phyloP scores from a whole-genome alignment of 768 basidiomycete species.

The Boletus subparvulus region DNA sequence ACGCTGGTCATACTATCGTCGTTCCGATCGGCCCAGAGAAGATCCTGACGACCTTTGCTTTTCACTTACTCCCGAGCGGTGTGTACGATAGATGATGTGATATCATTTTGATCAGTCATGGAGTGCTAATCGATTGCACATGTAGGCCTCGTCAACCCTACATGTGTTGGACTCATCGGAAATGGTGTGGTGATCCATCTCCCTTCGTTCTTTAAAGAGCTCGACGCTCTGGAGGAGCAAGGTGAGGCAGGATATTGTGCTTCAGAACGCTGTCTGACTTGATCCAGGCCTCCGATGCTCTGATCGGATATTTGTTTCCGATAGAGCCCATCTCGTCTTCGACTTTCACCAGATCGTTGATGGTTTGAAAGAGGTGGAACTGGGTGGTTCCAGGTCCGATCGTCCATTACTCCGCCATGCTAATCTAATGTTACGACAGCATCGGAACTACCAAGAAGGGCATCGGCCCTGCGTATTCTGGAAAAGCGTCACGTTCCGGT shows the following conservation, averaged over 20 bases:
- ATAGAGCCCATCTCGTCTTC: constrained; percentile 95
- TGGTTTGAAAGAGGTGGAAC: constrained; percentile 95
- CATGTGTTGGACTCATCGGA: constrained; percentile 85
- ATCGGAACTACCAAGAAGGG: constrained; percentile 99
- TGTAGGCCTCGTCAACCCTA: constrained; percentile 35
- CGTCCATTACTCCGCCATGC: background rate
- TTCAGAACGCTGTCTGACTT: constrained; percentile 1
- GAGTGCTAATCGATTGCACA: background rate
- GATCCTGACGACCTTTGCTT: constrained; percentile 83
- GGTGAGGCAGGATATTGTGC: constrained; percentile 44
- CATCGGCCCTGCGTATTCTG: constrained; percentile 98
- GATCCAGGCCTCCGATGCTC: constrained; percentile 78
- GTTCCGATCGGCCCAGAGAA: constrained; percentile 68
- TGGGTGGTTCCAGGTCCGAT: constrained; percentile 78
- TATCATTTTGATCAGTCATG: background rate
- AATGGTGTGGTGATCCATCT: constrained; percentile 95
- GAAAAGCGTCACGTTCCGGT: constrained; percentile 94
- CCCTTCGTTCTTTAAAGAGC: constrained; percentile 91
- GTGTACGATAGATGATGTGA: constrained; percentile 5
- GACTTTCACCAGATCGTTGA: constrained; percentile 99
- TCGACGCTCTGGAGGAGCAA: constrained; percentile 81
- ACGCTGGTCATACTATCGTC: constrained; percentile 98
- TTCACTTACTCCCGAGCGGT: constrained; percentile 95
- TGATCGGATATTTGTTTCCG: constrained; percentile 86
- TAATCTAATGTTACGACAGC: constrained; percentile 37